A percentile compares a stretch with the other conserved stretches of the same genome.
phyloP scores from a whole-genome alignment of 2,329 filamentous ascomycete species.

The Torrubiella hemipterigena region DNA sequence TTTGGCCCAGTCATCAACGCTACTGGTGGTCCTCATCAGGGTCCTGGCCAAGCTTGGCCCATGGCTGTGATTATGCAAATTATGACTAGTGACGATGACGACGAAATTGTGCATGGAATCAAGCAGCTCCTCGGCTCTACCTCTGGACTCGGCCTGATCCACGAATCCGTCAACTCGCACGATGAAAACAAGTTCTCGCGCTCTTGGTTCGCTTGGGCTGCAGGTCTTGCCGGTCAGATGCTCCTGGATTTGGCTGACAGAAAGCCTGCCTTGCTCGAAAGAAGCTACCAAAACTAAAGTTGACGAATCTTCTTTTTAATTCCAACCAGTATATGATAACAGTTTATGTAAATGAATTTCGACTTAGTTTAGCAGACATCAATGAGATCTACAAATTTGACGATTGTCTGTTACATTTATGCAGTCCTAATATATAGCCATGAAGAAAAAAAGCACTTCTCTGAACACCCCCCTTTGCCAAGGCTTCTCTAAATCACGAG shows the following conservation, averaged over 20 bases:
- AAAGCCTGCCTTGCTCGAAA: constrained; percentile 52
- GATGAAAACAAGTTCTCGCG: constrained; percentile 20
- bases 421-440: no score
- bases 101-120: constrained; percentile 60
- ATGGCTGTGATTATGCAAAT: constrained; percentile 75
- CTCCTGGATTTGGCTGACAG: constrained; percentile 62
- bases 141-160: constrained; percentile 62
- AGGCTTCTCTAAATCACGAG: no score
- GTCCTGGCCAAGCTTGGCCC: constrained; percentile 68
- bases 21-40: constrained; percentile 39
- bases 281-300: constrained; percentile 30
- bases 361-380: no score
- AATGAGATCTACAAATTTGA: no score
- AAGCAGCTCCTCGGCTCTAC: constrained; percentile 54
- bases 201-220: constrained; percentile 67
- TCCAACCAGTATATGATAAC: constrained; percentile 1
- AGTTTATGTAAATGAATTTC: not conserved
- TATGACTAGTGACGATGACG: constrained; percentile 64
- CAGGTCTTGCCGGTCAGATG: constrained; percentile 77
- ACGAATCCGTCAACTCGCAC: constrained; percentile 43
- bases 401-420: no score
- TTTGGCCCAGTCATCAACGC: constrained; percentile 37
- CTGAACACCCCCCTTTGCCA: no score
- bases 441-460: not conserved
- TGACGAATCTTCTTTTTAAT: constrained; percentile 1